Conservation (phyloP, 78 protist genomes). For the Dictyostelium intermedium region DNA sequence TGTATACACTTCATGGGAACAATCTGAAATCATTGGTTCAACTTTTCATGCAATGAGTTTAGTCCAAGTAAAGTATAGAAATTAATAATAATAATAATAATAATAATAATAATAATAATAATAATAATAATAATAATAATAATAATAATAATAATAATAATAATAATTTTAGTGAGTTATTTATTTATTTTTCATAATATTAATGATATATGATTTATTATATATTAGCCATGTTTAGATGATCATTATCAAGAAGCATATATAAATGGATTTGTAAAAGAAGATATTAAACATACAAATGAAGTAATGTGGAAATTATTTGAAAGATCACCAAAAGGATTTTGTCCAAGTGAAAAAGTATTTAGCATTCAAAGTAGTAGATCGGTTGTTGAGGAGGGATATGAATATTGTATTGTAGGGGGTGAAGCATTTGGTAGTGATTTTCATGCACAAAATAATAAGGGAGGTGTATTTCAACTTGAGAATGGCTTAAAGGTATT, state of each 20-base stretch:
- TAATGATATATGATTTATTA: no score
- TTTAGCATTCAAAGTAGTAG: conserved; percentile 67
- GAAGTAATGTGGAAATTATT: conserved; percentile 33
- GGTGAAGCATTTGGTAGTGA: conserved; percentile 78
- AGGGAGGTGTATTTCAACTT: conserved; percentile 34
- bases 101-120: not conserved
- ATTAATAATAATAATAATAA: not conserved
- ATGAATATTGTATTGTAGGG: conserved; percentile 75
- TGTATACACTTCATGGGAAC: conserved; percentile 58
- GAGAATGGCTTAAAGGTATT: conserved; percentile 44
- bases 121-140: not conserved
- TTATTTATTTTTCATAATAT: no score
- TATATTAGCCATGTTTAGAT: conserved; percentile 35
- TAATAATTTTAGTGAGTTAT: not conserved
- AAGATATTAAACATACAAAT: conserved; percentile 69
- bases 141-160: not conserved
- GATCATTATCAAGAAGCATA: conserved; percentile 56
- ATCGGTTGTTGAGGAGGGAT: conserved; percentile 46
- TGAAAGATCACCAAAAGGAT: conserved; percentile 71
- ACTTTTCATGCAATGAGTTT: conserved; percentile 64
- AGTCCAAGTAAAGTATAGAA: conserved; percentile 14
- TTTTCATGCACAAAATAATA: conserved; percentile 45
- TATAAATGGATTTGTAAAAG: conserved; percentile 63
- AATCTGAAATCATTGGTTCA: conserved; percentile 68
- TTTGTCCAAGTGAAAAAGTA: conserved; percentile 69